These are phyloP conservation scores for Aspergillus udagawae DNA, from an alignment of 2,329 filamentous ascomycete genomes.

Conservation along the genomic window DNA sequence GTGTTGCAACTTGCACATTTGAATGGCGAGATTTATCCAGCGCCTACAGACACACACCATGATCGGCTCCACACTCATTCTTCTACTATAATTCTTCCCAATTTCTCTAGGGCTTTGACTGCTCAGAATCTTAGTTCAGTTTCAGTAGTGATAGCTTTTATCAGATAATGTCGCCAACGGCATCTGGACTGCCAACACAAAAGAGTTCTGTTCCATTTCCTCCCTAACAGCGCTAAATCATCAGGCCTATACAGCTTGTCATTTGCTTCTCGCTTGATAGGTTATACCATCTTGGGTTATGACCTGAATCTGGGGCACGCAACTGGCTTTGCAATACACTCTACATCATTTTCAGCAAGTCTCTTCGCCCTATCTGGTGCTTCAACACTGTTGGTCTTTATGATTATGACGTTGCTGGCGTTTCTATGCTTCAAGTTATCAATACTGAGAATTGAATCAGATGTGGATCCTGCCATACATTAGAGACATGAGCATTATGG, in stretches of 20 bases:
- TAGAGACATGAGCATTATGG: constrained; percentile 15
- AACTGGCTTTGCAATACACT: neutral
- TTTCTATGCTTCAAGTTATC: no score
- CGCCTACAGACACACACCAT: neutral
- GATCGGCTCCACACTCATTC: neutral
- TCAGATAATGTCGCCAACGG: no score
- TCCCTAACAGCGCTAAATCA: neutral
- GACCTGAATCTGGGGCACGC: neutral
- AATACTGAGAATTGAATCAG: neutral
- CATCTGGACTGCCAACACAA: no score
- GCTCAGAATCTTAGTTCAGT: no score
- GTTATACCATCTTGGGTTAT: neutral
- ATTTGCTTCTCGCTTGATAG: neutral
- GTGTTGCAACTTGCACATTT: neutral
- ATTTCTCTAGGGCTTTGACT: no score
- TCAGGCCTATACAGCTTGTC: neutral
- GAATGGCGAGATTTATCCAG: neutral
- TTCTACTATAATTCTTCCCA: no score
- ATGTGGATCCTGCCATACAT: neutral
- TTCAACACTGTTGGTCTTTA: neutral
- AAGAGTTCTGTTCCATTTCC: no score
- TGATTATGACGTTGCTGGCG: neutral
- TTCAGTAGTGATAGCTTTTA: no score
- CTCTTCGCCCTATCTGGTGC: no score
- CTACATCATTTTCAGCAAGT: neutral